These are phyloP conservation scores for Dothidotthia symphoricarpi DNA, from an alignment of 2,329 filamentous ascomycete genomes.

Conservation along the genomic window DNA sequence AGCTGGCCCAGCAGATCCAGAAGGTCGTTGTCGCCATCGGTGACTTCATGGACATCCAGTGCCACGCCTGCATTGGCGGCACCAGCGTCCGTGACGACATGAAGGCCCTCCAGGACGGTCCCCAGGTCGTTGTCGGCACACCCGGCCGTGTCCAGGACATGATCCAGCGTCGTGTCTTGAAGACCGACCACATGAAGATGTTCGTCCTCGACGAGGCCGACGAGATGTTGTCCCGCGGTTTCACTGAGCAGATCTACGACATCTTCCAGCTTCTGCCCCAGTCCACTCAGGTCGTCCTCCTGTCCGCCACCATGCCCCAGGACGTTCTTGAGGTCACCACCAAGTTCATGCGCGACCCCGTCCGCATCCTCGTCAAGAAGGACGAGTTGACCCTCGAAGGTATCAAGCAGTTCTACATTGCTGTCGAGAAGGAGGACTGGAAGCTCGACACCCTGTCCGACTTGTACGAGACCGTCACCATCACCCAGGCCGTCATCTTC, in stretches of 20 bases:
- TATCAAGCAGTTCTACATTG: constrained; percentile 99
- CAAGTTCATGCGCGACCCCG: constrained; percentile 99
- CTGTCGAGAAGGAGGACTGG: constrained; percentile 99
- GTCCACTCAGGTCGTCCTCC: constrained; percentile 95
- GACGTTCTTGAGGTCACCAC: constrained; percentile 99
- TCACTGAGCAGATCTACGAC: constrained; percentile 99
- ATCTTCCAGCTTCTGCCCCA: constrained; percentile 99
- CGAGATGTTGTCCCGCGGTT: constrained; percentile 98
- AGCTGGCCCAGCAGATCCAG: constrained; percentile 98
- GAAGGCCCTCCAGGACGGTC: constrained; percentile 93
- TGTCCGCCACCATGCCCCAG: constrained; percentile 98
- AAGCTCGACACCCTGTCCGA: constrained; percentile 99
- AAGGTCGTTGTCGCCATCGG: constrained; percentile 98
- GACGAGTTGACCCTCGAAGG: constrained; percentile 98
- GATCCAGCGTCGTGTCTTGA: constrained; percentile 96
- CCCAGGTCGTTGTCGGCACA: constrained; percentile 96
- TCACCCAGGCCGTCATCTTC: constrained; percentile 99
- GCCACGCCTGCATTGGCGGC: constrained; percentile 98
- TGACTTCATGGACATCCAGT: constrained; percentile 99
- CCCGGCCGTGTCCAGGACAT: constrained; percentile 99
- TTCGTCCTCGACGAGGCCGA: constrained; percentile 99
- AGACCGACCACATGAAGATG: constrained; percentile 99
- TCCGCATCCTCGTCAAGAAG: constrained; percentile 99
- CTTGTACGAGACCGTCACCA: constrained; percentile 98
- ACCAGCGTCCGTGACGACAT: constrained; percentile 98